These are phyloP conservation scores for Barbarea vulgaris DNA, from an alignment of 345 rosid species.

Conservation along the genomic window DNA sequence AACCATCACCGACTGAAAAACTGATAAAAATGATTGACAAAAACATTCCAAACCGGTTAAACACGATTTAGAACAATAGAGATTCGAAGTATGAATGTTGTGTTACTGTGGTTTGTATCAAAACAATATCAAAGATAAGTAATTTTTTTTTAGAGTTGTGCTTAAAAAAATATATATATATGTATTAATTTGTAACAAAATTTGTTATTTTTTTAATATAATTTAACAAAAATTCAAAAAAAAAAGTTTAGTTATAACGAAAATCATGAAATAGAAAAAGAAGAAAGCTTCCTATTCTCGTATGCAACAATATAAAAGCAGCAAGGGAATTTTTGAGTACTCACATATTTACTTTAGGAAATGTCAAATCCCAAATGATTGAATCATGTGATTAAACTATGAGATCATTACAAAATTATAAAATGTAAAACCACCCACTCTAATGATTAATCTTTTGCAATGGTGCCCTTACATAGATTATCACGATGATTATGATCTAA, in stretches of 20 bases:
- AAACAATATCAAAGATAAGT: too few species aligned
- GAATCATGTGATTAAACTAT: conserved; percentile 23
- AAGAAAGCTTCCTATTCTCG: background rate
- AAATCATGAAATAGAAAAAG: background rate
- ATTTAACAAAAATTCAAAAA: too few species aligned
- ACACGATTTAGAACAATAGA: too few species aligned
- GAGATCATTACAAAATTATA: background rate
- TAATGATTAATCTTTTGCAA: conserved; percentile 29
- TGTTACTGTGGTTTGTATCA: too few species aligned
- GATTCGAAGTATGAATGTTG: too few species aligned
- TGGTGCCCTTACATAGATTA: conserved; percentile 1
- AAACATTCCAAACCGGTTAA: too few species aligned
- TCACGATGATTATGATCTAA: conserved; percentile 11
- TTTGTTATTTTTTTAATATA: too few species aligned
- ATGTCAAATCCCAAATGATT: conserved; percentile 38
- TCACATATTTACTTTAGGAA: background rate
- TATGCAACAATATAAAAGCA: background rate
- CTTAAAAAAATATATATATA: too few species aligned
- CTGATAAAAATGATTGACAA: too few species aligned
- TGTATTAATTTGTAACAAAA: too few species aligned
- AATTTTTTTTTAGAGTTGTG: too few species aligned
- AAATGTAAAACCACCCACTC: conserved; percentile 16
- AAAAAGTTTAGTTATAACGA: background rate
- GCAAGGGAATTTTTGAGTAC: background rate
- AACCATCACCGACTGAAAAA: too few species aligned